Percentiles rank a stretch among this genome's conserved stretches.
These are phyloP conservation scores for Claviceps sp. DNA, from an alignment of 2,329 filamentous ascomycete species.

Conservation along the genomic window DNA sequence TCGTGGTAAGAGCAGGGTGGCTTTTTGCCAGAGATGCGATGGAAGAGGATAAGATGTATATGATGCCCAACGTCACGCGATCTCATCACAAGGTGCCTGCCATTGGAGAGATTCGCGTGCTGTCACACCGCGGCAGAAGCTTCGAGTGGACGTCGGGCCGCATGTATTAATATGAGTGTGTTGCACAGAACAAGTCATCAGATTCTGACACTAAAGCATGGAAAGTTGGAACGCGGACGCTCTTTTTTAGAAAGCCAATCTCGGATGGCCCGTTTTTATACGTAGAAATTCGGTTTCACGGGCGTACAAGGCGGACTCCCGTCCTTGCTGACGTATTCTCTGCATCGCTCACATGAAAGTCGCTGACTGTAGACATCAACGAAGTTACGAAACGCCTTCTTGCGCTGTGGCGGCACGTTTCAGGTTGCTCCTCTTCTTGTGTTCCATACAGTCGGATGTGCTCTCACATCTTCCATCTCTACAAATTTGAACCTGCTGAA, in stretches of 20 bases:
- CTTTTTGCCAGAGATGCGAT: not conserved
- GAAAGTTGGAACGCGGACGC: slow-evolving; percentile 1
- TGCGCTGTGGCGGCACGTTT: not conserved
- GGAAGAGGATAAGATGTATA: not conserved
- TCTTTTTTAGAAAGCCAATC: not conserved
- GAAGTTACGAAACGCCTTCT: not conserved
- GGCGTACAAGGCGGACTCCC: not conserved
- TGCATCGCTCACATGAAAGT: not conserved
- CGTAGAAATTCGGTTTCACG: not conserved
- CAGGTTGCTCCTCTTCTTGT: not conserved
- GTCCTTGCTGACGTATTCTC: not conserved
- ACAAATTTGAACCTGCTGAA: not conserved
- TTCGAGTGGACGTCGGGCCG: not conserved
- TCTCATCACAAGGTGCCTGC: not conserved
- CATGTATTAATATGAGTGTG: not conserved
- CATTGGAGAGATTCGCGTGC: not conserved
- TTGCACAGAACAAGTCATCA: not conserved
- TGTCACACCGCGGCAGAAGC: not conserved
- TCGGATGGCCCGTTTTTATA: not conserved
- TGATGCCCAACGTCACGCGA: not conserved
- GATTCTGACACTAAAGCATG: slow-evolving; percentile 9
- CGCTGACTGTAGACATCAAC: not conserved
- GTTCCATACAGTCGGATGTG: not conserved
- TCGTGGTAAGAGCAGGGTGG: not conserved
- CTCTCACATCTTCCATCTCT: not conserved